phyloP scores from a whole-genome alignment of 495 filamentous ascomycete genomes.

The Endocarpon pusillum region DNA sequence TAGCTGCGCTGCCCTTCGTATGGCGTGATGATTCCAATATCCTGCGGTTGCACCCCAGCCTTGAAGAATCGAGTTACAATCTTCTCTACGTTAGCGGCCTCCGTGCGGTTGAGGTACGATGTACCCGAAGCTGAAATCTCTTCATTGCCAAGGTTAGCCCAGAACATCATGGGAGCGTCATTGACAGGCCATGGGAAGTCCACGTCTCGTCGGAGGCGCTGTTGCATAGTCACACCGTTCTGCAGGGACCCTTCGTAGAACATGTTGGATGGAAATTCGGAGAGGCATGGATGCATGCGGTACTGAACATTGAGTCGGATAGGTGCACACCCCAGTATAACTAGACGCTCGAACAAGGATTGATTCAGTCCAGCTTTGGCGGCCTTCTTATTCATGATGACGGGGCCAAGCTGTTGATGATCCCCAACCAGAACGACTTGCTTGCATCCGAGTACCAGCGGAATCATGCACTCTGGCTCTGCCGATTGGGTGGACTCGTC shows the following conservation, averaged over 20 bases:
- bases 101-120: constrained; percentile 93
- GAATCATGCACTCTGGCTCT: constrained; percentile 98
- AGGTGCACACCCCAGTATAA: constrained; percentile 79
- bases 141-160: constrained; percentile 94
- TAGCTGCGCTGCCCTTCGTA: constrained; percentile 98
- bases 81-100: constrained; percentile 94
- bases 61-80: constrained; percentile 98
- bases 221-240: constrained; percentile 84
- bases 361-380: constrained; percentile 96
- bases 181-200: constrained; percentile 96
- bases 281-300: constrained; percentile 97
- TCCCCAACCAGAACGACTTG: constrained; percentile 96
- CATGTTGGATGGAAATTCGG: constrained; percentile 98
- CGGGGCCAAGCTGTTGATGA: constrained; percentile 93
- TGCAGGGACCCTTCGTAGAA: constrained; percentile 97
- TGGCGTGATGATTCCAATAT: constrained; percentile 95
- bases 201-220: constrained; percentile 79
- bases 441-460: constrained; percentile 91
- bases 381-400: constrained; percentile 99
- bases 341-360: constrained; percentile 90
- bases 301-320: constrained; percentile 96
- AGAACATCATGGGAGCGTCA: constrained; percentile 99
- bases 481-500: constrained; percentile 99
- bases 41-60: constrained; percentile 79
- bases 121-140: constrained; percentile 97